Conservation (phyloP, 495 filamentous ascomycete genomes). For the Trichocladium uniseriatum region DNA sequence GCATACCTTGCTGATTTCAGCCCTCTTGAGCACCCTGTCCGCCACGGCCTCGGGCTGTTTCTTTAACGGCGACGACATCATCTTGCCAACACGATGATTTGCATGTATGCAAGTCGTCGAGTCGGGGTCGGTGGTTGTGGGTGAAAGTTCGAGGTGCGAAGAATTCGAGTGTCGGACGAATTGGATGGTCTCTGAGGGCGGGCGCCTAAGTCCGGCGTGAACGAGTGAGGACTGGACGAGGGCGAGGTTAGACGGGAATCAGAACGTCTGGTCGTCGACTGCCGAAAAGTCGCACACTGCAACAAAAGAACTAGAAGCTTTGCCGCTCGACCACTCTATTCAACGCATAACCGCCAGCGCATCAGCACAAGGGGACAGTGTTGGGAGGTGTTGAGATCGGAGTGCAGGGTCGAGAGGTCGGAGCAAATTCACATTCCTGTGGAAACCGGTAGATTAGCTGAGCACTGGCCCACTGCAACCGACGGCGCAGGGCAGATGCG, state of each 20-base stretch:
- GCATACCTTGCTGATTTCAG: constrained; percentile 75
- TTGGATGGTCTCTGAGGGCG: constrained; percentile 19
- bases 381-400: constrained; percentile 2
- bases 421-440: constrained; percentile 30
- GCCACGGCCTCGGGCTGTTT: constrained; percentile 57
- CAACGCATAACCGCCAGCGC: not conserved
- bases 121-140: constrained; percentile 15
- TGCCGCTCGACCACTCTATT: not conserved
- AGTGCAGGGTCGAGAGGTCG: constrained; percentile 3
- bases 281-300: not conserved
- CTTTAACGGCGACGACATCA: constrained; percentile 49
- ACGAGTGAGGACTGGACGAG: not conserved
- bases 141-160: constrained; percentile 16
- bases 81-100: constrained; percentile 18
- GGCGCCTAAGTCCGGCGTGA: constrained; percentile 10
- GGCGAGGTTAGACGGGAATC: not conserved
- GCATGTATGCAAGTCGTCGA: constrained; percentile 9
- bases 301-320: not conserved
- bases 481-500: constrained; percentile 14
- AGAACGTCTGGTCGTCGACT: constrained; percentile 2
- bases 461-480: constrained; percentile 22
- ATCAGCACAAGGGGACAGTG: constrained; percentile 1
- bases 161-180: constrained; percentile 21
- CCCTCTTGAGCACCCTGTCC: constrained; percentile 59
- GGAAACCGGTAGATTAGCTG: constrained; percentile 32